A percentile compares a stretch with the other conserved stretches of the same genome.
phyloP scores from a whole-genome alignment of 257 asterid species.

The Marsdenia floribunda region DNA sequence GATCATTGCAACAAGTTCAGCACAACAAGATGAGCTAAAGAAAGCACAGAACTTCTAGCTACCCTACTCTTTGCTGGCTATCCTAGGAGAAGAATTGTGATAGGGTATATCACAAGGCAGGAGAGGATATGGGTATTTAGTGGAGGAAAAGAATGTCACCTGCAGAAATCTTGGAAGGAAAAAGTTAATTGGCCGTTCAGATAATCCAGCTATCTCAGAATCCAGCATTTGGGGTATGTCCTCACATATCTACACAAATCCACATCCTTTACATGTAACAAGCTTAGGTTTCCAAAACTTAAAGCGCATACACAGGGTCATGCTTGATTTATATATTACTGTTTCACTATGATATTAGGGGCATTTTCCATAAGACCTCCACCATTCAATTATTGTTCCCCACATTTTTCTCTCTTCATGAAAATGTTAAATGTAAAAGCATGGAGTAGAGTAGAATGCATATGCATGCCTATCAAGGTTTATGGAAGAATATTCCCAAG shows the following conservation, averaged over 20 bases:
- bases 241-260: conserved; percentile 55
- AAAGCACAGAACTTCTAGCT: not conserved
- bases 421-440: too few relatives aligned
- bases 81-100: not conserved
- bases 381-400: not conserved
- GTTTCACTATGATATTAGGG: not conserved
- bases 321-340: not conserved
- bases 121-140: not conserved
- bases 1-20: not conserved
- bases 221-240: conserved; percentile 82
- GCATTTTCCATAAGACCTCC: not conserved
- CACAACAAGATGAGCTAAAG: not conserved
- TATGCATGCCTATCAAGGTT: not conserved
- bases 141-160: conserved; percentile 31
- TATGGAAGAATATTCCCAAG: not conserved
- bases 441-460: too few relatives aligned
- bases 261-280: not conserved
- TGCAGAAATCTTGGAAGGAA: conserved; percentile 86
- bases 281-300: not conserved
- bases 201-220: conserved; percentile 69
- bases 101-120: not conserved
- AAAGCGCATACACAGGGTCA: not conserved
- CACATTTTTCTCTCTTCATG: not conserved
- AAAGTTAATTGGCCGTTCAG: conserved; percentile 80
- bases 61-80: not conserved